Percentiles rank a stretch among this genome's conserved stretches.
Evolutionary conservation across 768 basidiomycete species (phyloP).

Genomic region (Russula abietina): DNA sequence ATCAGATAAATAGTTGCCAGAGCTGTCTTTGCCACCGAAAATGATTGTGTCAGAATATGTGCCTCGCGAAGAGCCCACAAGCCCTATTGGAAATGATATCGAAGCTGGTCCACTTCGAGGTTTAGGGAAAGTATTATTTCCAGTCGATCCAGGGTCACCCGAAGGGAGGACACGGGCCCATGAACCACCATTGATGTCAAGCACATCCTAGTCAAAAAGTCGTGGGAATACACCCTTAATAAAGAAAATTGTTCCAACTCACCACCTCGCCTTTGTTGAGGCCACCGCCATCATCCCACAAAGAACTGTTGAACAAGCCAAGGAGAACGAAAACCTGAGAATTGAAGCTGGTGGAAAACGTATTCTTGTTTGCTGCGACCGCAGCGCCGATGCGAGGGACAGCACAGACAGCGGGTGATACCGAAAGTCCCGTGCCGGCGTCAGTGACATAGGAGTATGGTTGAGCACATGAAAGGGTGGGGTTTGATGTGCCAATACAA

Average conservation of each 20-base stretch:
- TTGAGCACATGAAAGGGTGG: constrained; percentile 49
- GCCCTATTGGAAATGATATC: constrained; percentile 45
- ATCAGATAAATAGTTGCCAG: constrained; percentile 64
- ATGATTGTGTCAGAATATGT: constrained; percentile 63
- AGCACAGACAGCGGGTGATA: constrained; percentile 47
- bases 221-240: background rate
- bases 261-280: constrained; percentile 69
- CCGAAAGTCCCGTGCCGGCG: constrained; percentile 45
- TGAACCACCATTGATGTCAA: constrained; percentile 52
- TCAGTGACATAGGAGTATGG: constrained; percentile 55
- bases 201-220: constrained; percentile 42
- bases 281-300: constrained; percentile 62
- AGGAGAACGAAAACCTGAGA: constrained; percentile 66
- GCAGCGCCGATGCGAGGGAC: constrained; percentile 55
- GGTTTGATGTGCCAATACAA: constrained; percentile 42
- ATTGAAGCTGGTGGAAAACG: constrained; percentile 47
- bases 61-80: constrained; percentile 50
- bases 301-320: constrained; percentile 56
- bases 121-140: constrained; percentile 47
- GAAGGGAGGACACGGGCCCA: constrained; percentile 74
- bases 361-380: constrained; percentile 55
- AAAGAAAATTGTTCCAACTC: constrained; percentile 27
- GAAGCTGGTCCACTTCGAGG: constrained; percentile 69
- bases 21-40: constrained; percentile 67
- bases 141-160: constrained; percentile 58